Percentiles rank a stretch among this genome's conserved stretches.
Evolutionary conservation across 2,329 filamentous ascomycete species (phyloP).

Genomic region (Botrytis sinoallii): DNA sequence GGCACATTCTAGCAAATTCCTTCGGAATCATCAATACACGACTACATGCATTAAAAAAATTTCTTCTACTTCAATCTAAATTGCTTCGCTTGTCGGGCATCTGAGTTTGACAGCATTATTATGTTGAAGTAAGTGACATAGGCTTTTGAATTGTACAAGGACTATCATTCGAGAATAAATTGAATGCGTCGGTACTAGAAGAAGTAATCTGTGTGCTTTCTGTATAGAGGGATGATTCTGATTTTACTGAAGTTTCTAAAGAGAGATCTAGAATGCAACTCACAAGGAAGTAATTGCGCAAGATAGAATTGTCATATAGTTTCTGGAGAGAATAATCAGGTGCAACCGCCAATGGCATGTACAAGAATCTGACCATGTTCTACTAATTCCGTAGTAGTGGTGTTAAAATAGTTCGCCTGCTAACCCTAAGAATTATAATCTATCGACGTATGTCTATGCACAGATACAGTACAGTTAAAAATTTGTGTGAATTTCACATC

Average conservation of each 20-base stretch:
- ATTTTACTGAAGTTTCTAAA: not conserved
- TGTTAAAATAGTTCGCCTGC: not conserved
- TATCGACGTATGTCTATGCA: not conserved
- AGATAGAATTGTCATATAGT: too few species aligned
- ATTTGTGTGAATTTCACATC: too few species aligned
- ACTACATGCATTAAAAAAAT: slow-evolving; percentile 94
- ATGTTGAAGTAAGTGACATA: not conserved
- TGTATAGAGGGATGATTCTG: not conserved
- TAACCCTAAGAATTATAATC: not conserved
- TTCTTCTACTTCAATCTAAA: slow-evolving; percentile 93
- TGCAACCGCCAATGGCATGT: too few species aligned
- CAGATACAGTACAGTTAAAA: not conserved
- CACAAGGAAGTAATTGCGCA: not conserved
- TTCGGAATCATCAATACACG: slow-evolving; percentile 60
- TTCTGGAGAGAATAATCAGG: not conserved
- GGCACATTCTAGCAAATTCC: too few species aligned
- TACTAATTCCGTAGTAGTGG: not conserved
- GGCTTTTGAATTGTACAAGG: not conserved
- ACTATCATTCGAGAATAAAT: too few species aligned
- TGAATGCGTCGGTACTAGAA: too few species aligned
- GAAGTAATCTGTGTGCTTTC: not conserved
- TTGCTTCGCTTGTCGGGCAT: slow-evolving; percentile 97
- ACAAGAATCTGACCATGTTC: not conserved
- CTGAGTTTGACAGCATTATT: slow-evolving; percentile 65
- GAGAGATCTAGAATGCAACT: not conserved